phyloP scores from a whole-genome alignment of 1,284 basidiomycete genomes.

The Boletus mariae region DNA sequence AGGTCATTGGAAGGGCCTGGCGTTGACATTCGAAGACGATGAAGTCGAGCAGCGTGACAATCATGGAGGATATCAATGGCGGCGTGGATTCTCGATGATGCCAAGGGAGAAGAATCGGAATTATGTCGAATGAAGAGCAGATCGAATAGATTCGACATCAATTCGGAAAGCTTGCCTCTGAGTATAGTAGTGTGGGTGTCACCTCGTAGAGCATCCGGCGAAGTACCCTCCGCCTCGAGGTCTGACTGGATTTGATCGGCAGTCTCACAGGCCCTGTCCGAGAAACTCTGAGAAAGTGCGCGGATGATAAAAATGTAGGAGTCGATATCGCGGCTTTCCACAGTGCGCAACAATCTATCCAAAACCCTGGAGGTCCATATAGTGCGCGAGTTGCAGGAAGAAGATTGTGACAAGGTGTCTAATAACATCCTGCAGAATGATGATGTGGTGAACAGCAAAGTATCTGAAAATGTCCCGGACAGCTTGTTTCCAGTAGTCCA shows the following conservation, averaged over 20 bases:
- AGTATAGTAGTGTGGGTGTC: conserved; percentile 7
- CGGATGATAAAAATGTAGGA: conserved; percentile 20
- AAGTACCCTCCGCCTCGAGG: neutral
- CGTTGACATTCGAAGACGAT: conserved; percentile 12
- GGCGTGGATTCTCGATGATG: conserved; percentile 10
- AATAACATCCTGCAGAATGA: conserved; percentile 24
- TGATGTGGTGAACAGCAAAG: conserved; percentile 28
- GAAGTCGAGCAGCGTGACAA: conserved; percentile 18
- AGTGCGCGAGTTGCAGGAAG: conserved; percentile 4
- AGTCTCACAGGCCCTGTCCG: neutral
- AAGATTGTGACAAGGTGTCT: conserved; percentile 12
- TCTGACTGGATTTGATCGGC: neutral
- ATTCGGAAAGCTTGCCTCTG: conserved; percentile 21
- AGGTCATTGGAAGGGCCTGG: conserved; percentile 15
- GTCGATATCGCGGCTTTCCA: conserved; percentile 21
- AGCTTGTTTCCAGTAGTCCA: conserved; percentile 25
- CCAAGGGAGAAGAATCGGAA: neutral
- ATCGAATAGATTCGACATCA: conserved; percentile 26
- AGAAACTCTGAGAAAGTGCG: conserved; percentile 17
- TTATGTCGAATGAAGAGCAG: conserved; percentile 16
- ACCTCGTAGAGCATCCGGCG: conserved; percentile 1
- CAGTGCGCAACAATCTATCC: conserved; percentile 31
- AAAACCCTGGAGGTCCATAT: conserved; percentile 41
- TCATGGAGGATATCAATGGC: conserved; percentile 20
- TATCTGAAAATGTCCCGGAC: neutral